Percentiles rank a stretch among this genome's conserved stretches.
These are phyloP conservation scores for Aphanomyces astaci DNA, from an alignment of 352 stramenopile species.

Conservation along the genomic window DNA sequence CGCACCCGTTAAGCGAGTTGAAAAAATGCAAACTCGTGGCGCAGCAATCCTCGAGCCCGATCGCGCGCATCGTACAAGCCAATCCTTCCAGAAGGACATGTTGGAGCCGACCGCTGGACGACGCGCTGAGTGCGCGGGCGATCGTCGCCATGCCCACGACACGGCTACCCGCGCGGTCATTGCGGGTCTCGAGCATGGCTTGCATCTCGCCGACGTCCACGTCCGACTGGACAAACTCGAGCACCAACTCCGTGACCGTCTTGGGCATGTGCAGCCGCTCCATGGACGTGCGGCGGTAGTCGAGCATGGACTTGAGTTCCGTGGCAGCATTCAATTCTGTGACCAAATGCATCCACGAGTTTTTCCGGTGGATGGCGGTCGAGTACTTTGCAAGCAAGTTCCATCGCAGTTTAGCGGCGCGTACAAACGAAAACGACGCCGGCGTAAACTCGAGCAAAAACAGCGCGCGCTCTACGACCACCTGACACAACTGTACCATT, in stretches of 20 bases:
- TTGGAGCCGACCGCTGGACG: slow-evolving; percentile 28
- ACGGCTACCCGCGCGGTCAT: slow-evolving; percentile 39
- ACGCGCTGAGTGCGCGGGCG: slow-evolving; percentile 28
- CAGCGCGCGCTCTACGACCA: slow-evolving; percentile 51
- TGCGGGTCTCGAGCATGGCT: slow-evolving; percentile 39
- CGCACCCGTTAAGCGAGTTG: slow-evolving; percentile 45
- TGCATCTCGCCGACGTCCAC: slow-evolving; percentile 50
- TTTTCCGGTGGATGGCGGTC: slow-evolving; percentile 4
- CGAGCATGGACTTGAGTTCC: slow-evolving; percentile 54
- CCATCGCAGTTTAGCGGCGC: slow-evolving; percentile 59
- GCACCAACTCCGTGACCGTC: slow-evolving; percentile 69
- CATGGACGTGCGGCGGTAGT: slow-evolving; percentile 62
- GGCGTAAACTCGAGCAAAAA: slow-evolving; percentile 70
- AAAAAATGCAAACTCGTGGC: slow-evolving; percentile 49
- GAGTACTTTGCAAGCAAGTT: slow-evolving; percentile 58
- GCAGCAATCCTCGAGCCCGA: slow-evolving; percentile 30
- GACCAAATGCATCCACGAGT: slow-evolving; percentile 16
- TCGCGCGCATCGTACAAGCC: slow-evolving; percentile 34
- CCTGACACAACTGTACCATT: slow-evolving; percentile 51
- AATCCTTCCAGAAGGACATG: slow-evolving; percentile 48
- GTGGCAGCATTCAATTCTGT: slow-evolving; percentile 35
- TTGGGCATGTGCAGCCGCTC: slow-evolving; percentile 49
- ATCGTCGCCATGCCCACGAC: slow-evolving; percentile 45
- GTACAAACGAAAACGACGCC: slow-evolving; percentile 68
- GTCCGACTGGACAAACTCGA: slow-evolving; percentile 80